A percentile compares a stretch with the other conserved stretches of the same genome.
These are phyloP conservation scores for Colletotrichum kahawae DNA, from an alignment of 2,329 filamentous ascomycete genomes.

Conservation along the genomic window DNA sequence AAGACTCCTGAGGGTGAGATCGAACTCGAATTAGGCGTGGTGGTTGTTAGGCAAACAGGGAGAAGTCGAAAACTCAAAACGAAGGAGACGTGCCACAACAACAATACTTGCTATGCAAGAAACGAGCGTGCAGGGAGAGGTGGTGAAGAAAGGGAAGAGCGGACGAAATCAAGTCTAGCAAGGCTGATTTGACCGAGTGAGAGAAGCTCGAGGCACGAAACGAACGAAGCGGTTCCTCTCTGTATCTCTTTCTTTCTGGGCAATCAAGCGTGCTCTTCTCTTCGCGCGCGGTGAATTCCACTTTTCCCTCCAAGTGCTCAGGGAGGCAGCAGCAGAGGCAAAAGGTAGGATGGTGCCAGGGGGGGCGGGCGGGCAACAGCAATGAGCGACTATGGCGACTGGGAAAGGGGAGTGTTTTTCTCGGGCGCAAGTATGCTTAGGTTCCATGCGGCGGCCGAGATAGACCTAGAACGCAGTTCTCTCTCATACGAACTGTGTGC, in stretches of 20 bases:
- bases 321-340: background rate
- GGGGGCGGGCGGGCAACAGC: background rate
- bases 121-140: slow-evolving; percentile 15
- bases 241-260: background rate
- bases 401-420: slow-evolving; percentile 26
- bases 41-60: background rate
- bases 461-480: background rate
- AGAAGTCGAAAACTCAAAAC: slow-evolving; percentile 6
- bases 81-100: background rate
- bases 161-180: background rate
- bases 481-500: slow-evolving; percentile 23
- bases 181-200: background rate
- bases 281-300: background rate
- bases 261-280: background rate
- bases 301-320: background rate
- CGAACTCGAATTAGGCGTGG: slow-evolving; percentile 11
- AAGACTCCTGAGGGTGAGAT: background rate
- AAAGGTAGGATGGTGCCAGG: background rate
- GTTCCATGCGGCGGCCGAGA: slow-evolving; percentile 6
- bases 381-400: background rate
- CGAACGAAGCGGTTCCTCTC: slow-evolving; percentile 5
- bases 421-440: background rate
- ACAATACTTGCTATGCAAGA: slow-evolving; percentile 5
- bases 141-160: background rate
- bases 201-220: slow-evolving; percentile 5